Evolutionary conservation across 495 filamentous ascomycete species (phyloP).

Genomic region (Neurospora discreta): DNA sequence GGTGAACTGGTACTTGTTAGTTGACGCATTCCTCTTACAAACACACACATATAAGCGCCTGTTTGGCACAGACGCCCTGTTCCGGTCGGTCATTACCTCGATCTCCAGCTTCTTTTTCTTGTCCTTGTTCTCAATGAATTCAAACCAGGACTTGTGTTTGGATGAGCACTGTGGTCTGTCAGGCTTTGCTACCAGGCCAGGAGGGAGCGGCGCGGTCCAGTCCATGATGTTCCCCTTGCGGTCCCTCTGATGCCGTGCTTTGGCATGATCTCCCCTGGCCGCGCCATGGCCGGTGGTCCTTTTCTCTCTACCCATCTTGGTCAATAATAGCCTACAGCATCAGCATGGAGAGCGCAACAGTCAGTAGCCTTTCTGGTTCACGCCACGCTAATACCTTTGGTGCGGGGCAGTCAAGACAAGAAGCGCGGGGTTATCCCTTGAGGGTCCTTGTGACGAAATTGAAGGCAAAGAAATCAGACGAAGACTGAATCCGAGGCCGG

Average conservation of each 20-base stretch:
- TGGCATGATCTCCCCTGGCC: conserved; percentile 18
- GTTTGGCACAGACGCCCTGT: background rate
- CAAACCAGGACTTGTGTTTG: conserved; percentile 43
- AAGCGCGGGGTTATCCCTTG: background rate
- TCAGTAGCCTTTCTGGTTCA: background rate
- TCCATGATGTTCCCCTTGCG: conserved; percentile 17
- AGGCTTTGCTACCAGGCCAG: conserved; percentile 18
- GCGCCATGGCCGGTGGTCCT: conserved; percentile 10
- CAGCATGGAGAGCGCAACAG: background rate
- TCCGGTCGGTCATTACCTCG: conserved; percentile 23
- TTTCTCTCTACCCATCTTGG: conserved; percentile 23
- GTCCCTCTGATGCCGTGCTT: conserved; percentile 23
- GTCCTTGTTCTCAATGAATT: conserved; percentile 43
- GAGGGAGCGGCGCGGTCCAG: conserved; percentile 22
- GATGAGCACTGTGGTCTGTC: conserved; percentile 25
- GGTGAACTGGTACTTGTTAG: conserved; percentile 32
- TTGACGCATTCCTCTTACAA: background rate
- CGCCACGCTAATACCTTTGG: background rate
- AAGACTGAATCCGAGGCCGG: background rate
- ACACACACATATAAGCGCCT: background rate
- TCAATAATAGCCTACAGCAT: background rate
- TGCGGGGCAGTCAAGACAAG: background rate
- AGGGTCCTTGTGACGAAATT: background rate
- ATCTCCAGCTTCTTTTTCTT: conserved; percentile 46
- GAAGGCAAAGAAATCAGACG: background rate